Evolutionary conservation across 495 filamentous ascomycete species (phyloP).

Genomic region (Aspergillus carlsbadensis): DNA sequence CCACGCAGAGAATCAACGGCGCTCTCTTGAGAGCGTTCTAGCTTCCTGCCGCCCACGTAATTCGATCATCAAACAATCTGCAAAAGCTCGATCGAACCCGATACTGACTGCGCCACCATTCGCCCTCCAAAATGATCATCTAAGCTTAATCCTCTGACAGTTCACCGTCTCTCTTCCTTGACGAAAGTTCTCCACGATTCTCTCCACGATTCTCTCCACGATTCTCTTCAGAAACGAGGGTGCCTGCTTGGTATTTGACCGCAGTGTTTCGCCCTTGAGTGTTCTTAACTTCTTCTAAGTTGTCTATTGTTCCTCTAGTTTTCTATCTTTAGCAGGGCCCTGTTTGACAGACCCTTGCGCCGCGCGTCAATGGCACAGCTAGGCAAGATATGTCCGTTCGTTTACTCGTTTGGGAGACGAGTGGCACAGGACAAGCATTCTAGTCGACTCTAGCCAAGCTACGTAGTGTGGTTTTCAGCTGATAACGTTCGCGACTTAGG

Average conservation of each 20-base stretch:
- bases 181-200: background rate
- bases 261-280: background rate
- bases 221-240: background rate
- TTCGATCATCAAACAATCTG: background rate
- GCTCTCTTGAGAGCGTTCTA: background rate
- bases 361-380: background rate
- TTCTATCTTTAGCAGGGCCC: slow-evolving; percentile 10
- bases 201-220: background rate
- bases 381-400: background rate
- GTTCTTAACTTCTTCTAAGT: background rate
- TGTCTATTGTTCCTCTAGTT: background rate
- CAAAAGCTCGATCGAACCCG: background rate
- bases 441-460: background rate
- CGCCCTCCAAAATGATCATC: background rate
- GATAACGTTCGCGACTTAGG: too few species aligned
- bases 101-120: slow-evolving; percentile 1
- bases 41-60: slow-evolving; percentile 1
- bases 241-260: slow-evolving; percentile 18
- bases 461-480: background rate
- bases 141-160: background rate
- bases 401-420: background rate
- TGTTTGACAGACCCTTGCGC: background rate
- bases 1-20: slow-evolving; percentile 5
- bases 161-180: background rate
- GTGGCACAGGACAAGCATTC: background rate